A percentile compares a stretch with the other conserved stretches of the same genome.
phyloP scores from a whole-genome alignment of 768 basidiomycete species.

The Tulasnella sp. region DNA sequence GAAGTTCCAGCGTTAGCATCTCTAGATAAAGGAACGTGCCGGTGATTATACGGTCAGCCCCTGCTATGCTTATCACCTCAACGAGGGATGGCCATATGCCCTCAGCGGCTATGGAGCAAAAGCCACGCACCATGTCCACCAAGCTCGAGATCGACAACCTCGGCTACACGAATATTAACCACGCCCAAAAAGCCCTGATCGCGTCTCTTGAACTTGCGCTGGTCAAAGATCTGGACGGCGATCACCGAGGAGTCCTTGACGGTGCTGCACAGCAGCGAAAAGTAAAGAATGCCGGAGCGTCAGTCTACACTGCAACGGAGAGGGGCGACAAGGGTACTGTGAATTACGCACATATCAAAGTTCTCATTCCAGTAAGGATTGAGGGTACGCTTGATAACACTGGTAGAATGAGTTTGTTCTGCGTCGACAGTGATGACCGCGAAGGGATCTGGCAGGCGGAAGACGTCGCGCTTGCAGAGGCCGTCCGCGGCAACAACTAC shows the following conservation, averaged over 20 bases:
- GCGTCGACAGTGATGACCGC: constrained; percentile 98
- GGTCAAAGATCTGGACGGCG: constrained; percentile 97
- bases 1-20: constrained; percentile 92
- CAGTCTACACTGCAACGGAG: not conserved
- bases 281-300: not conserved
- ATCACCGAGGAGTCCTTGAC: constrained; percentile 98
- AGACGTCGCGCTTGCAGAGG: constrained; percentile 88
- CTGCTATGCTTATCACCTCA: not conserved
- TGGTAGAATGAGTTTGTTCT: constrained; percentile 94
- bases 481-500: constrained; percentile 93
- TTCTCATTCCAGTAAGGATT: constrained; percentile 98
- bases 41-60: not conserved
- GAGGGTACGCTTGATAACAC: constrained; percentile 91
- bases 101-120: constrained; percentile 1
- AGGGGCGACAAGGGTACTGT: not conserved
- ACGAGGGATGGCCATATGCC: not conserved
- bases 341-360: constrained; percentile 77
- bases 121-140: constrained; percentile 77
- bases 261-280: constrained; percentile 45
- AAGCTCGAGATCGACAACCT: constrained; percentile 83
- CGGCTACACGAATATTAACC: constrained; percentile 87
- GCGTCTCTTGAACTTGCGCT: constrained; percentile 96
- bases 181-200: constrained; percentile 98
- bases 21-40: constrained; percentile 41
- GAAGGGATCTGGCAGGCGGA: constrained; percentile 94